Evolutionary conservation across 1,284 basidiomycete genomes (phyloP).

Genomic region (Bondarzewia mesenterica): DNA sequence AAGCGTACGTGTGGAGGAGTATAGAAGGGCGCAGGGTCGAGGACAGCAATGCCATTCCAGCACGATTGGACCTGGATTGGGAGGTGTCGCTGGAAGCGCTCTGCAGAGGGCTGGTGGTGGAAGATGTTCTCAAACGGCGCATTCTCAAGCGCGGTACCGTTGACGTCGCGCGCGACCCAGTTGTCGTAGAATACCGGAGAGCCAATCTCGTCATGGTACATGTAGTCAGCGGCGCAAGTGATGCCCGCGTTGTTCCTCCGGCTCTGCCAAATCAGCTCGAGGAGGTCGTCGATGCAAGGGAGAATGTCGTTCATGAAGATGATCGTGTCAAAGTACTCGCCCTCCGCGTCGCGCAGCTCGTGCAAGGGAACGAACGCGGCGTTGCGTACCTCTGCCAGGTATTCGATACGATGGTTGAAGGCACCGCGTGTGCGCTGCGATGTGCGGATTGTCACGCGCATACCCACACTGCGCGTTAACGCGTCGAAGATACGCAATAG

Average conservation of each 20-base stretch:
- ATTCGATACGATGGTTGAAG: conserved; percentile 98
- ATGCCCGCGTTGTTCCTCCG: conserved; percentile 90
- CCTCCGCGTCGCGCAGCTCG: conserved; percentile 82
- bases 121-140: conserved; percentile 92
- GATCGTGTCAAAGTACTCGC: conserved; percentile 90
- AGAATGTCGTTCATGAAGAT: conserved; percentile 98
- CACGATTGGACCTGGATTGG: conserved; percentile 93
- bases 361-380: conserved; percentile 89
- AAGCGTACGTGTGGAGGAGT: conserved; percentile 81
- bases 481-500: conserved; percentile 89
- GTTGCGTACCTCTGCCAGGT: conserved; percentile 94
- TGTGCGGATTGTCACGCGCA: conserved; percentile 86
- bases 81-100: conserved; percentile 83
- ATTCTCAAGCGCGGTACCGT: conserved; percentile 94
- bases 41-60: conserved; percentile 92
- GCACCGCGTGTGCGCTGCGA: conserved; percentile 85
- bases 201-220: conserved; percentile 91
- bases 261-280: conserved; percentile 93
- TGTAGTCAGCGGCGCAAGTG: conserved; percentile 94
- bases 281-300: conserved; percentile 89
- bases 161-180: conserved; percentile 96
- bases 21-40: conserved; percentile 92
- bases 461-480: conserved; percentile 78
- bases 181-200: conserved; percentile 95
- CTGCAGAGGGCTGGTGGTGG: conserved; percentile 68